Percentiles rank a stretch among this genome's conserved stretches.
Conservation (phyloP, 306 rosid genomes). For the Corylus americana region DNA sequence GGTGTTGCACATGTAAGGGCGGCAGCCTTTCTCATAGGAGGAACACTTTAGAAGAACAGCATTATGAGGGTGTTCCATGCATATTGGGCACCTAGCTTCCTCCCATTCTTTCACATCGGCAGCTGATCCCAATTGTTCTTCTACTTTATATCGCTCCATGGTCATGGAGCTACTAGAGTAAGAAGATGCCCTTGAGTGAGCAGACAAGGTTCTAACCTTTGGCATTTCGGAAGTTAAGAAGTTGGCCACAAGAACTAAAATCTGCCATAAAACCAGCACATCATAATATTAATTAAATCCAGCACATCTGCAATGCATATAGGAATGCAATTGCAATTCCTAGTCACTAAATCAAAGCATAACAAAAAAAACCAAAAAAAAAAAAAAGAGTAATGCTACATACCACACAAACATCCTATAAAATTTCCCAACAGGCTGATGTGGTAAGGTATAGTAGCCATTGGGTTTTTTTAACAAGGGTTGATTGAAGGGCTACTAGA, state of each 20-base stretch:
- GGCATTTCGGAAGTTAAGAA: slow-evolving; percentile 54
- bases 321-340: background rate
- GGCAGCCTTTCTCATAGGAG: slow-evolving; percentile 72
- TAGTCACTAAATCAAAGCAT: background rate
- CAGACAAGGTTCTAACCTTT: slow-evolving; percentile 60
- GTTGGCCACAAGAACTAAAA: slow-evolving; percentile 30
- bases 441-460: no score
- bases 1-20: slow-evolving; percentile 80
- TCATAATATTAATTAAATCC: background rate
- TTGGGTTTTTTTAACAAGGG: no score
- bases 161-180: slow-evolving; percentile 44
- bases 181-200: slow-evolving; percentile 46
- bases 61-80: slow-evolving; percentile 84
- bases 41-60: slow-evolving; percentile 73
- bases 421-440: no score
- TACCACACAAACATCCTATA: no score
- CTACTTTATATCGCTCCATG: slow-evolving; percentile 30
- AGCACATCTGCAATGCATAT: background rate
- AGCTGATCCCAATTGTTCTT: slow-evolving; percentile 37
- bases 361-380: background rate
- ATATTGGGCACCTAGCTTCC: slow-evolving; percentile 73
- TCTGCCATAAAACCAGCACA: slow-evolving; percentile 25
- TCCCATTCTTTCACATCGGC: slow-evolving; percentile 68
- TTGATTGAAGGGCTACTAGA: no score
- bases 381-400: no score